These are phyloP conservation scores for Cynara cardunculus DNA, from an alignment of 129 eudicot genomes.

Conservation along the genomic window DNA sequence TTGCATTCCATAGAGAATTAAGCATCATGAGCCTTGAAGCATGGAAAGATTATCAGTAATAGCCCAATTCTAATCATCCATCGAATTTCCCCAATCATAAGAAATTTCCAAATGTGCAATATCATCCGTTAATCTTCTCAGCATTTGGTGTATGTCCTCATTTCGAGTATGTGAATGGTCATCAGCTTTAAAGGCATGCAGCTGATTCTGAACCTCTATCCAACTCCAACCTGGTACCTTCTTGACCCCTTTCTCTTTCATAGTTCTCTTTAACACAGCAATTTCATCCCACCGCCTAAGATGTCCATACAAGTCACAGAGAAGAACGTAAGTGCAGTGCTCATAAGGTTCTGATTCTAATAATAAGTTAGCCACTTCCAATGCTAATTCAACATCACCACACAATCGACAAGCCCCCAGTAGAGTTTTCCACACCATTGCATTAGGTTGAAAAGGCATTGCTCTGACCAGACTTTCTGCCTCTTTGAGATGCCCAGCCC, in stretches of 20 bases:
- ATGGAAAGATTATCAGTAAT: background rate
- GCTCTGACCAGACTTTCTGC: slow-evolving; percentile 47
- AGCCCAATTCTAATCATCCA: slow-evolving; percentile 5
- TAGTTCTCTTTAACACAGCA: slow-evolving; percentile 56
- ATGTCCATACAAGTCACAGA: slow-evolving; percentile 79
- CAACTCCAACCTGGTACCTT: slow-evolving; percentile 98
- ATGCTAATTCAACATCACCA: slow-evolving; percentile 74
- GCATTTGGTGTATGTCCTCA: slow-evolving; percentile 39
- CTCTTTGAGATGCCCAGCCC: slow-evolving; percentile 65
- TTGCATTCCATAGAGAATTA: slow-evolving; percentile 1
- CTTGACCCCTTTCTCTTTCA: slow-evolving; percentile 82
- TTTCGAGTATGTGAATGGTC: slow-evolving; percentile 54
- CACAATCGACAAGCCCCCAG: slow-evolving; percentile 83
- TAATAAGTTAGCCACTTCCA: slow-evolving; percentile 46
- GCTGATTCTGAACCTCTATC: slow-evolving; percentile 61
- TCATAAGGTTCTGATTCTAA: slow-evolving; percentile 71
- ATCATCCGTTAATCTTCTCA: slow-evolving; percentile 32
- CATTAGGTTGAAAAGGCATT: slow-evolving; percentile 88
- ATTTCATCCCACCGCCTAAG: slow-evolving; percentile 69
- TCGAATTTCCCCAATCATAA: background rate
- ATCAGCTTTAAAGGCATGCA: slow-evolving; percentile 75
- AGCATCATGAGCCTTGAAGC: background rate
- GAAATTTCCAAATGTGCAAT: slow-evolving; percentile 26
- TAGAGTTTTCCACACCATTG: slow-evolving; percentile 84
- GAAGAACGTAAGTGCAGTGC: slow-evolving; percentile 82